Conservation (phyloP, 176 grass and related monocot species). For the Coix lacrymajobi region DNA sequence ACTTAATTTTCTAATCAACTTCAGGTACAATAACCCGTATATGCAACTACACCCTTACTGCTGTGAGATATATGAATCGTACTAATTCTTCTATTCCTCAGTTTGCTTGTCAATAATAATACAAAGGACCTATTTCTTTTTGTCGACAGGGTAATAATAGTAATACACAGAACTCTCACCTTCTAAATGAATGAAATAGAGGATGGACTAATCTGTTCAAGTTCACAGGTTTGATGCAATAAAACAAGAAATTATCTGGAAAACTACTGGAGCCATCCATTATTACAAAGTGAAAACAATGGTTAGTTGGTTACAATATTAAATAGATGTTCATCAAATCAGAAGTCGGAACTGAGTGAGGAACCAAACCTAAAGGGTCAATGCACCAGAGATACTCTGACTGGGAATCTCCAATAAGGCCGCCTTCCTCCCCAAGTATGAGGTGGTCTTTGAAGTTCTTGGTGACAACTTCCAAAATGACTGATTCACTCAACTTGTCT, state of each 20-base stretch:
- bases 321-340: background rate
- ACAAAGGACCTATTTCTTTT: background rate
- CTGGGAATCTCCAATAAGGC: conserved; percentile 78
- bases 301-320: background rate
- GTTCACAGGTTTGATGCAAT: background rate
- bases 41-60: background rate
- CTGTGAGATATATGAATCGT: background rate
- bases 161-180: background rate
- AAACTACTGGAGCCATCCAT: background rate
- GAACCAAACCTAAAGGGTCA: conserved; percentile 82
- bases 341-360: conserved; percentile 19
- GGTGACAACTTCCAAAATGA: conserved; percentile 83
- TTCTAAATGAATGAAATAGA: conserved; percentile 4
- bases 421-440: conserved; percentile 99
- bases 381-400: conserved; percentile 99
- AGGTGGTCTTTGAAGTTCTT: conserved; percentile 85
- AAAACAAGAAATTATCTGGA: background rate
- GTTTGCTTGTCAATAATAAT: background rate
- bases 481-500: conserved; percentile 85
- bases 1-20: background rate
- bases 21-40: background rate
- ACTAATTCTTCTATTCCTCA: background rate
- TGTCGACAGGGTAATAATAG: background rate
- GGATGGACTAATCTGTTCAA: background rate
- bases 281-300: background rate